Evolutionary conservation across 129 eudicot species (phyloP).

Genomic region (Flaveria linearis): DNA sequence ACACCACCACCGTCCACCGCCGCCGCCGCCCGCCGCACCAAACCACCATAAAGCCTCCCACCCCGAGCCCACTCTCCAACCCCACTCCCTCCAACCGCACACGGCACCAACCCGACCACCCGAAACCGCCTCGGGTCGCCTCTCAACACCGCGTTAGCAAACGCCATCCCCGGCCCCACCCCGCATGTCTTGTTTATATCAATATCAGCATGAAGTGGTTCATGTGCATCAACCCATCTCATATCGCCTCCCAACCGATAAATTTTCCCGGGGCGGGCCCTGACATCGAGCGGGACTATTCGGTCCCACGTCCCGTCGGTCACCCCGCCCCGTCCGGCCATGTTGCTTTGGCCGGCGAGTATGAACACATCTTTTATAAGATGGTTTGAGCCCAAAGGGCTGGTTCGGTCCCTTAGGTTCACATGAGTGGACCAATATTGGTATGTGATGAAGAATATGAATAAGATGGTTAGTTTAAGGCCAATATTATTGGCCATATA

Average conservation of each 20-base stretch:
- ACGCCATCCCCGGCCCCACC: constrained; percentile 83
- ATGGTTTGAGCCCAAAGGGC: background rate
- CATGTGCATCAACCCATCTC: constrained; percentile 65
- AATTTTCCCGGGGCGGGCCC: constrained; percentile 38
- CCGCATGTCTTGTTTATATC: constrained; percentile 63
- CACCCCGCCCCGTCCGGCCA: constrained; percentile 93
- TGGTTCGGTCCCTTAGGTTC: background rate
- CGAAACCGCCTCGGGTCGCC: constrained; percentile 40
- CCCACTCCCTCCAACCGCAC: constrained; percentile 75
- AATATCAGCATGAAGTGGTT: constrained; percentile 78
- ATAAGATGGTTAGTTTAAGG: constrained; percentile 32
- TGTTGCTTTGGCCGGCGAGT: constrained; percentile 96
- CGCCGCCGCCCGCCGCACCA: constrained; percentile 45
- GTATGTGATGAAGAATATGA: constrained; percentile 24
- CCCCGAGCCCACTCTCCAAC: constrained; percentile 65
- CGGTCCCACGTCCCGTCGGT: constrained; percentile 65
- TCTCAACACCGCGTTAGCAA: constrained; percentile 50
- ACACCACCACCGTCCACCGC: constrained; percentile 57
- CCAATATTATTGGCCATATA: constrained; percentile 27
- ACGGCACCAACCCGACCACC: constrained; percentile 79
- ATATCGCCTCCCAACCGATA: constrained; percentile 47
- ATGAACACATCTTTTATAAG: constrained; percentile 48
- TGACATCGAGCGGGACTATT: constrained; percentile 45
- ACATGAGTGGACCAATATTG: constrained; percentile 31
- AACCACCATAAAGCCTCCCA: constrained; percentile 37